Percentiles rank a stretch among this genome's conserved stretches.
Evolutionary conservation across 768 basidiomycete genomes (phyloP).

Genomic region (Mycena capillaripes): DNA sequence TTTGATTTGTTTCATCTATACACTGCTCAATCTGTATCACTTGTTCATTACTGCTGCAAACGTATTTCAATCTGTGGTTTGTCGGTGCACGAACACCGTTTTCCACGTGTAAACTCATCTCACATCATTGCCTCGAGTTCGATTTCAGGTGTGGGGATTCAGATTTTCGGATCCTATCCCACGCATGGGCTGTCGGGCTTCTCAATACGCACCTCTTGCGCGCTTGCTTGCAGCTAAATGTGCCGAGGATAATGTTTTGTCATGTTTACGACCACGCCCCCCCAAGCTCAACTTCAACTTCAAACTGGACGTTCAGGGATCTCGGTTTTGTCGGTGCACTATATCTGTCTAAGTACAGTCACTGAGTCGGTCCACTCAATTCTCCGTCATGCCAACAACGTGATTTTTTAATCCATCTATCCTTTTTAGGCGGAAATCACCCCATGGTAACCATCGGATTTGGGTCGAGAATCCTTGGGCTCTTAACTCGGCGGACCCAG

Average conservation of each 20-base stretch:
- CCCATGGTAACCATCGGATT: constrained; percentile 20
- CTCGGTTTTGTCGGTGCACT: not conserved
- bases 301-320: not conserved
- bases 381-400: constrained; percentile 22
- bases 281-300: not conserved
- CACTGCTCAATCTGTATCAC: constrained; percentile 33
- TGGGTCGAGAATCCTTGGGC: not conserved
- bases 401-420: not conserved
- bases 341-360: too few relatives aligned
- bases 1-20: constrained; percentile 12
- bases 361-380: not conserved
- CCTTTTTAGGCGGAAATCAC: not conserved
- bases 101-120: too few relatives aligned
- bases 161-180: not conserved
- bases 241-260: not conserved
- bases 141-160: not conserved
- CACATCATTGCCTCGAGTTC: not conserved
- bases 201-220: not conserved
- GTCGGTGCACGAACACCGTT: too few relatives aligned
- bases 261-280: not conserved
- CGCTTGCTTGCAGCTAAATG: not conserved
- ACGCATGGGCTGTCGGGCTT: not conserved
- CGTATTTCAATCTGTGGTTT: not conserved
- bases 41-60: not conserved
- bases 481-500: not conserved